Evolutionary conservation across 1,284 basidiomycete genomes (phyloP).

Genomic region (Rhodotorula sp.): DNA sequence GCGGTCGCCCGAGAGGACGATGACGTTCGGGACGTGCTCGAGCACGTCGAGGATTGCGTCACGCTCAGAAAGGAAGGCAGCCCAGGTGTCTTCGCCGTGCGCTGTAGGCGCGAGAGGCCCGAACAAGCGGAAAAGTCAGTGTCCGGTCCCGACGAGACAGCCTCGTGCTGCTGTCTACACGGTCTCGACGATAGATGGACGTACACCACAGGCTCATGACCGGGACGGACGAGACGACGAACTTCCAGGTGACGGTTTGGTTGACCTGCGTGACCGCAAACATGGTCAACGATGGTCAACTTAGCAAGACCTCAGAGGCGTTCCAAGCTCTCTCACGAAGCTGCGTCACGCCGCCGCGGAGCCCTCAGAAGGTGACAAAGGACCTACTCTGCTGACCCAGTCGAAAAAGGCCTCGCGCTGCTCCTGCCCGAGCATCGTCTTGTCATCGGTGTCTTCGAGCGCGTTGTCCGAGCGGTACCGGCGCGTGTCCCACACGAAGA

Average conservation of each 20-base stretch:
- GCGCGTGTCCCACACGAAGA: constrained; percentile 77
- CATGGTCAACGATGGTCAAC: too few species aligned
- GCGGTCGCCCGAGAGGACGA: constrained; percentile 57
- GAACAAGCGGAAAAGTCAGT: too few species aligned
- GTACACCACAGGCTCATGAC: constrained; percentile 71
- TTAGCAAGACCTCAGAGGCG: too few species aligned
- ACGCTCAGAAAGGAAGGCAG: constrained; percentile 67
- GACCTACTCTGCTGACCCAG: constrained; percentile 64
- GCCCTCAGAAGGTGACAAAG: background rate
- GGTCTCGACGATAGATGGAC: background rate
- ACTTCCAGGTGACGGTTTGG: constrained; percentile 74
- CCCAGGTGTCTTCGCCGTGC: constrained; percentile 60
- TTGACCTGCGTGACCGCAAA: constrained; percentile 59
- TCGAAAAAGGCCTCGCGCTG: constrained; percentile 66
- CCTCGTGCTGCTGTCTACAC: background rate
- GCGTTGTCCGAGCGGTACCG: constrained; percentile 60
- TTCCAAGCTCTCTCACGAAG: background rate
- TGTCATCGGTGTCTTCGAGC: constrained; percentile 49
- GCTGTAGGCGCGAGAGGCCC: background rate
- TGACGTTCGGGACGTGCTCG: constrained; percentile 66
- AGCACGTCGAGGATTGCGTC: constrained; percentile 61
- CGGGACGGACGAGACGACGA: constrained; percentile 73
- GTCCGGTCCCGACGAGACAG: too few species aligned
- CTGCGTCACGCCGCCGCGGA: background rate
- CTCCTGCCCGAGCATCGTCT: constrained; percentile 70